phyloP scores from a whole-genome alignment of 768 basidiomycete species.

The Amylocystis lapponica region DNA sequence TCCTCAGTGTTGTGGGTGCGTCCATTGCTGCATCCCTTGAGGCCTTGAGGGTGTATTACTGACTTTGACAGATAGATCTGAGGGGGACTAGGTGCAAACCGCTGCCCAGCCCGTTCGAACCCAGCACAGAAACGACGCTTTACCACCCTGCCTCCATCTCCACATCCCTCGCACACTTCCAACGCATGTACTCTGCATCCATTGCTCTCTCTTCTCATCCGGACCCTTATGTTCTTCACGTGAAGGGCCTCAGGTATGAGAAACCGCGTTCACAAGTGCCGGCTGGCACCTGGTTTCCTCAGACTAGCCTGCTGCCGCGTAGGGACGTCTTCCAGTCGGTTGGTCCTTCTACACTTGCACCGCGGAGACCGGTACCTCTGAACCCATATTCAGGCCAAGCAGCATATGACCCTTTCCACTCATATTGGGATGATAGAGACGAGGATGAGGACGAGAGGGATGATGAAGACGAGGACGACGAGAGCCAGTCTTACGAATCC shows the following conservation, averaged over 20 bases:
- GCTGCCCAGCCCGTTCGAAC: constrained; percentile 8
- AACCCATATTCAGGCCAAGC: no score
- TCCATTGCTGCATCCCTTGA: constrained; percentile 7
- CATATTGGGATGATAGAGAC: no score
- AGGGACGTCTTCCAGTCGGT: no score
- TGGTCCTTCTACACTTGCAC: no score
- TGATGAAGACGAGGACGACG: no score
- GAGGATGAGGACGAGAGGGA: no score
- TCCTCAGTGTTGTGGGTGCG: constrained; percentile 59
- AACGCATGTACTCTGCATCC: neutral
- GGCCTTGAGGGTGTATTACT: neutral
- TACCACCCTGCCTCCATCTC: constrained; percentile 14
- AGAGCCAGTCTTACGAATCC: no score
- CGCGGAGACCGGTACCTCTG: no score
- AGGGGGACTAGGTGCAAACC: constrained; percentile 24
- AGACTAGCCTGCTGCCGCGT: no score
- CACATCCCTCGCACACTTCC: constrained; percentile 6
- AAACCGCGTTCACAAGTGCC: no score
- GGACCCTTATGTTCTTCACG: constrained; percentile 26
- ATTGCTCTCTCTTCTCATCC: constrained; percentile 30
- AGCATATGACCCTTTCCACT: no score
- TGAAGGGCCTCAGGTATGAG: constrained; percentile 26
- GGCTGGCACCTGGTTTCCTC: no score
- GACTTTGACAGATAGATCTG: constrained; percentile 22
- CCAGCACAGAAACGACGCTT: constrained; percentile 6